Percentiles rank a stretch among this genome's conserved stretches.
These are phyloP conservation scores for Arthrobotrys conoides DNA, from an alignment of 2,329 filamentous ascomycete genomes.

Conservation along the genomic window DNA sequence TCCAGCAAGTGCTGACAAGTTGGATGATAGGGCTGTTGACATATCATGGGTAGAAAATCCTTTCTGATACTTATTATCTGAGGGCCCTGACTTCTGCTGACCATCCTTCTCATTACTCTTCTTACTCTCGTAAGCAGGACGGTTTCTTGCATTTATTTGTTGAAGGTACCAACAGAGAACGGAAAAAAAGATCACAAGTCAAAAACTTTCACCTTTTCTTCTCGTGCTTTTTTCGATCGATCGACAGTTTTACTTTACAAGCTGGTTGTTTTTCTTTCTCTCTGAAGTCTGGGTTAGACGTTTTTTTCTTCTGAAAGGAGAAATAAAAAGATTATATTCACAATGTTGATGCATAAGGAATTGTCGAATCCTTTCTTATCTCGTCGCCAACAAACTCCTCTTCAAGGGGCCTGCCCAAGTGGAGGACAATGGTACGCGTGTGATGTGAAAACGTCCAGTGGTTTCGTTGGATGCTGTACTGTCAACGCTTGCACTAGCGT, in stretches of 20 bases:
- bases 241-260: neutral
- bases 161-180: neutral
- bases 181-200: conserved; percentile 10
- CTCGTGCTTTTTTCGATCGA: neutral
- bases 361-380: conserved; percentile 29
- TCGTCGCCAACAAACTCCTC: conserved; percentile 25
- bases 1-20: conserved; percentile 56
- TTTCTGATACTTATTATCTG: conserved; percentile 46
- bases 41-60: conserved; percentile 36
- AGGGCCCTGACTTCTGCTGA: conserved; percentile 24
- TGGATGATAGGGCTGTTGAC: conserved; percentile 23
- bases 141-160: conserved; percentile 27
- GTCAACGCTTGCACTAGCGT: conserved; percentile 46
- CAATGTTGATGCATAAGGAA: conserved; percentile 40
- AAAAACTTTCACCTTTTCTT: neutral
- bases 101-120: conserved; percentile 14
- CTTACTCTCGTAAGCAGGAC: neutral
- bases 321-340: neutral
- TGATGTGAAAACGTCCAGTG: conserved; percentile 11
- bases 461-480: conserved; percentile 58
- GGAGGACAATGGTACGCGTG: conserved; percentile 57
- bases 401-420: conserved; percentile 39
- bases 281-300: neutral
- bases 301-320: neutral
- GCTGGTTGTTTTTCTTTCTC: no score